Base-by-base conservation (phyloP, 257 asterid species). In the Capsicum baccatum region DNA sequence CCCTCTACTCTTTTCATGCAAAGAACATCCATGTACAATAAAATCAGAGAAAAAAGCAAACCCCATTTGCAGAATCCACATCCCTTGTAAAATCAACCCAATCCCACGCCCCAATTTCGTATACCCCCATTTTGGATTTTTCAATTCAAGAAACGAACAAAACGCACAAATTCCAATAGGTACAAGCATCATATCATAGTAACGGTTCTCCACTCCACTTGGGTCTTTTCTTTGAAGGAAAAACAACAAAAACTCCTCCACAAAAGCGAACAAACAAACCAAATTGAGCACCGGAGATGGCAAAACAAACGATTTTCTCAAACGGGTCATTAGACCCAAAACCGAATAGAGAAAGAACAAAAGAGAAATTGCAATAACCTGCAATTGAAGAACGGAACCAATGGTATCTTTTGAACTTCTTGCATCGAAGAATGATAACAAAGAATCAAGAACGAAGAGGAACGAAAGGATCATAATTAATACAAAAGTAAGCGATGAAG, bases 61-160 rank as follows among this genome's bases (percentile, higher is more conserved):
- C 3, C 99, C 99, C 98, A 96, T 96, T 80, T 96, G 99, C 83
- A 96, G 87, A 84, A 89, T 88, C 99, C 99, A 96, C 92, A 90
- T 87, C 11, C 99, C 99, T 86, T 96, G 97, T 35, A 91, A 82
- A 71, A 91, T 87, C 79, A 96, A 81, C 81, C 98, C 99, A 66
- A 96, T 59, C 8, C 97, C 97, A 35, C 98, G 95, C 35, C 94
- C 95, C 59, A 96, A 83, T 83, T 87, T 88, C 0, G 98, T 91
- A 48, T 91, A 89, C 83, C 58, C 88, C 17, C 90, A 90, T 80
- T 89, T 86, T 17, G 93, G 90, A 83, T 88, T 89, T 87, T 87
- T 93, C 35, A 96, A 82, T 83, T 94, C 97, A 44, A 94, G 91
- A 66, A 94, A 6, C 1, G 99, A 93, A 80, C 94, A 96, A 81